Percentiles rank a stretch among this genome's conserved stretches.
phyloP scores from a whole-genome alignment of 2,329 filamentous ascomycete species.

The Arthrobotrys sinensis region DNA sequence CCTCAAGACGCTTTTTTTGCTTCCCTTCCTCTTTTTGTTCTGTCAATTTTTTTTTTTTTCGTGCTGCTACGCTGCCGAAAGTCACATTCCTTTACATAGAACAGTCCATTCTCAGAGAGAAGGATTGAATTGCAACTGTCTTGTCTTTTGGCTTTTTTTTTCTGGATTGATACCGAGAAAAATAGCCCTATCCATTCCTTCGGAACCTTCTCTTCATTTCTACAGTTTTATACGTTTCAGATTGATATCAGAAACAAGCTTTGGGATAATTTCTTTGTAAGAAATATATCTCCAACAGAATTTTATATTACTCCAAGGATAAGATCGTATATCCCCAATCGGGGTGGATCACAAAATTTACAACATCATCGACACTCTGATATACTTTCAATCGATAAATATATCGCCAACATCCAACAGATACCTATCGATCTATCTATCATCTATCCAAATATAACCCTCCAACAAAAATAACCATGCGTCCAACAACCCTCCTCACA shows the following conservation, averaged over 20 bases:
- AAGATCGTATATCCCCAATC: conserved; percentile 25
- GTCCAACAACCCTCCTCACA: conserved; percentile 16
- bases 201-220: background rate
- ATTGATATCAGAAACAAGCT: conserved; percentile 10
- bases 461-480: conserved; percentile 19
- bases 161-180: conserved; percentile 25
- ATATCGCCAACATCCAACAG: conserved; percentile 5
- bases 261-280: conserved; percentile 45
- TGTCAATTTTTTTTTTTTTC: conserved; percentile 3
- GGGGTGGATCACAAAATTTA: conserved; percentile 11
- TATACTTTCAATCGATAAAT: background rate
- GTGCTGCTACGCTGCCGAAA: conserved; percentile 43
- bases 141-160: conserved; percentile 9
- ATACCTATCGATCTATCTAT: background rate
- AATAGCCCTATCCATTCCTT: conserved; percentile 48
- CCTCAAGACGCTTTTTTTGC: conserved; percentile 24
- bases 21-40: conserved; percentile 7
- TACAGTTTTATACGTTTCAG: conserved; percentile 22
- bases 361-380: conserved; percentile 30
- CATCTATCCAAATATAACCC: conserved; percentile 1
- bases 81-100: conserved; percentile 49
- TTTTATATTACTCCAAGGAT: conserved; percentile 11
- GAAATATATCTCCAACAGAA: conserved; percentile 29
- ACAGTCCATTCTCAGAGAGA: conserved; percentile 37
- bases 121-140: conserved; percentile 16